Evolutionary conservation across 208 protist genomes (phyloP).

Genomic region (Trypanosoma melophagium): DNA sequence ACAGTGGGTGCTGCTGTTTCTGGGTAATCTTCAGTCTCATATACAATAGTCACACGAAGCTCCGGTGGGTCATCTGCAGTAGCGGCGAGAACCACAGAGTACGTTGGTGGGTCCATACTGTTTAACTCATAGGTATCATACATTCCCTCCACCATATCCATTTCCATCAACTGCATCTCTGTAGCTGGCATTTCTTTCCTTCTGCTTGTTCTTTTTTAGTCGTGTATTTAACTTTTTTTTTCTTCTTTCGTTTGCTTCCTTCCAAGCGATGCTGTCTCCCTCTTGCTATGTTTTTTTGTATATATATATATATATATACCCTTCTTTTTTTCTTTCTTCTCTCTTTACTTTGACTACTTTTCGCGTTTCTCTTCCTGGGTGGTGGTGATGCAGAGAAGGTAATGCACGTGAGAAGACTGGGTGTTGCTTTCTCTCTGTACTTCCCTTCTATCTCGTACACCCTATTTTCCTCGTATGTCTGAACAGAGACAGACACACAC

Average conservation of each 20-base stretch:
- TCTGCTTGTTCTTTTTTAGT: not conserved
- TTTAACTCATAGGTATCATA: slow-evolving; percentile 82
- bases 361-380: no score
- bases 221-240: not conserved
- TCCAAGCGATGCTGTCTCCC: no score
- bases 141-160: slow-evolving; percentile 91
- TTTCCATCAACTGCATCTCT: slow-evolving; percentile 89
- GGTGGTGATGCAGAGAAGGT: no score
- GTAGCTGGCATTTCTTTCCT: slow-evolving; percentile 56
- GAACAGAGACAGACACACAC: slow-evolving; percentile 1
- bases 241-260: no score
- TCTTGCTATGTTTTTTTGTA: no score
- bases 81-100: slow-evolving; percentile 67
- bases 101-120: slow-evolving; percentile 72
- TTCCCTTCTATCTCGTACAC: no score
- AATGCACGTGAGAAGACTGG: no score
- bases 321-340: not conserved
- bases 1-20: slow-evolving; percentile 56
- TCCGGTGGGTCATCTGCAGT: slow-evolving; percentile 67
- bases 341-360: no score
- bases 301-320: not conserved
- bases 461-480: not conserved
- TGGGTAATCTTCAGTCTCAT: slow-evolving; percentile 72
- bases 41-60: slow-evolving; percentile 77
- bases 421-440: no score